phyloP scores from a whole-genome alignment of 176 grass and related monocot species.

The Metroxylon sagu region DNA sequence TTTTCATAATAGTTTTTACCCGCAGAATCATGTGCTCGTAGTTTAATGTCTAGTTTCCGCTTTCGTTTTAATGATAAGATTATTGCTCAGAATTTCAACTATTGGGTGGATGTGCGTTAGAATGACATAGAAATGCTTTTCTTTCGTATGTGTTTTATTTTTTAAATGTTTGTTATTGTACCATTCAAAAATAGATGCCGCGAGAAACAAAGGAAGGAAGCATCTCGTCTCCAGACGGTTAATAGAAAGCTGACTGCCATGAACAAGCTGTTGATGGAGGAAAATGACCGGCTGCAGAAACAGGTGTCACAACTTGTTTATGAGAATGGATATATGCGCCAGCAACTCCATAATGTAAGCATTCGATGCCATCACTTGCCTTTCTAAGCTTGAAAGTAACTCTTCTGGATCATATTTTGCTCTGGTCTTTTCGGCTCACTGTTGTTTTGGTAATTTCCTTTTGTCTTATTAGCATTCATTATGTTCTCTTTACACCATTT shows the following conservation, averaged over 20 bases:
- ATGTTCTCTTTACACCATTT: too few species aligned
- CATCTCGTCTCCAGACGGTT: conserved; percentile 87
- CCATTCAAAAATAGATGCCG: conserved; percentile 42
- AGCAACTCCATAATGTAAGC: conserved; percentile 64
- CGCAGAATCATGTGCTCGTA: too few species aligned
- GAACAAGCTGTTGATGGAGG: conserved; percentile 99
- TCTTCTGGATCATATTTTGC: too few species aligned
- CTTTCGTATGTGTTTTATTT: too few species aligned
- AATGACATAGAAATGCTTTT: too few species aligned
- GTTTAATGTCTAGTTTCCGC: too few species aligned
- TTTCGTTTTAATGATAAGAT: too few species aligned
- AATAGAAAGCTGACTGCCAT: conserved; percentile 85
- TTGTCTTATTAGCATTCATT: conserved; percentile 3
- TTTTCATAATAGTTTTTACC: too few species aligned
- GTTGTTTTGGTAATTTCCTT: not conserved
- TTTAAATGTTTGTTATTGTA: too few species aligned
- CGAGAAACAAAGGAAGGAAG: conserved; percentile 98
- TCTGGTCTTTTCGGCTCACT: not conserved
- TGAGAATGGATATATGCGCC: conserved; percentile 64
- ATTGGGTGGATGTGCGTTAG: too few species aligned
- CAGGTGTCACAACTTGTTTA: conserved; percentile 87
- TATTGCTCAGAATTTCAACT: too few species aligned
- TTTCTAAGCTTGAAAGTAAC: too few species aligned
- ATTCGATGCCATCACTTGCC: not conserved
- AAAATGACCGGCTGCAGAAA: conserved; percentile 96